phyloP scores from a whole-genome alignment of 2,329 filamentous ascomycete genomes.

The Aspergillus pseudoviridinutans region DNA sequence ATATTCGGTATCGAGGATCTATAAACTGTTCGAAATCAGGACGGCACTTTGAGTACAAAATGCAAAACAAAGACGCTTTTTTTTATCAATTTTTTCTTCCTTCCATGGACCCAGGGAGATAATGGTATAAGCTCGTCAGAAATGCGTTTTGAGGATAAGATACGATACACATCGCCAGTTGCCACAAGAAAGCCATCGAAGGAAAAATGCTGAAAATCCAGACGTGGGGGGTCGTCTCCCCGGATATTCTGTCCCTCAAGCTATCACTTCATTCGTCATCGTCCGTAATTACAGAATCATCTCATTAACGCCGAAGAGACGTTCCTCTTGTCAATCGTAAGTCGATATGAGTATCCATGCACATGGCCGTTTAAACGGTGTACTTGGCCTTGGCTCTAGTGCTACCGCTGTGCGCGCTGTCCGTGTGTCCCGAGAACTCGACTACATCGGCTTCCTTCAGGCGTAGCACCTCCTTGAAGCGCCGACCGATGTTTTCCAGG shows the following conservation, averaged over 20 bases:
- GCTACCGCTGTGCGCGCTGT: conserved; percentile 87
- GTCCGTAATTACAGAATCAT: conserved; percentile 15
- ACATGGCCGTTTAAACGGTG: conserved; percentile 57
- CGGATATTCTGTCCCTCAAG: conserved; percentile 8
- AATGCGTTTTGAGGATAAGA: conserved; percentile 30
- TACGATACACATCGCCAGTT: conserved; percentile 31
- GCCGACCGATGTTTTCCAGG: conserved; percentile 75
- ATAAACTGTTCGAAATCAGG: not conserved
- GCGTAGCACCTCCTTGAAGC: conserved; percentile 89
- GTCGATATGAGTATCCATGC: conserved; percentile 4
- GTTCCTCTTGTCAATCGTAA: conserved; percentile 16
- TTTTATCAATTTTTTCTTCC: not conserved
- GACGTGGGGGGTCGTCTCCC: conserved; percentile 5
- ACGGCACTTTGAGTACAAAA: not conserved
- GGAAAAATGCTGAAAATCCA: conserved; percentile 18
- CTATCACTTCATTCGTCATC: conserved; percentile 13
- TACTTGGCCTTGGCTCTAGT: conserved; percentile 95
- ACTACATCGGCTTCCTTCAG: conserved; percentile 72
- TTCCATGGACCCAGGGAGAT: conserved; percentile 14
- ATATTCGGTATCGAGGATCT: not conserved
- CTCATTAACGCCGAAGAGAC: conserved; percentile 12
- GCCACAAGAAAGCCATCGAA: conserved; percentile 26
- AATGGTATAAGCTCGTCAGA: conserved; percentile 25
- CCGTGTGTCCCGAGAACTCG: conserved; percentile 96
- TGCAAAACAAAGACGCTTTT: not conserved